Evolutionary conservation across 202 grass and related monocot species (phyloP).

Genomic region (Brachypodium distachyon): DNA sequence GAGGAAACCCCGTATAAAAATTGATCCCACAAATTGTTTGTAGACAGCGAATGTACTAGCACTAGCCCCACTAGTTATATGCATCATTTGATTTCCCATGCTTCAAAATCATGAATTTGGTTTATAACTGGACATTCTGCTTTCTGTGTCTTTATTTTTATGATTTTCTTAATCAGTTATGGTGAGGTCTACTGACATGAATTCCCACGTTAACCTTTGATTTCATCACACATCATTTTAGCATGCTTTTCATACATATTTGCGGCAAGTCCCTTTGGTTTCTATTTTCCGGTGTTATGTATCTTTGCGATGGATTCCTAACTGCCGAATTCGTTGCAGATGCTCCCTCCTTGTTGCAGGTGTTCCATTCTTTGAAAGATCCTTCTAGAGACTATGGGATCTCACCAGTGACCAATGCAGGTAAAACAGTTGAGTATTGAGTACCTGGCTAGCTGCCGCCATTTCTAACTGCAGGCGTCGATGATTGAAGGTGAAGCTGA

Average conservation of each 20-base stretch:
- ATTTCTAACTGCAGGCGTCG: neutral
- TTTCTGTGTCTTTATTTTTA: neutral
- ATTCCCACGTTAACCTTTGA: neutral
- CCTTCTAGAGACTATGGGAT: neutral
- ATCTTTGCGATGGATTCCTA: neutral
- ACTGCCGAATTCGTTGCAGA: neutral
- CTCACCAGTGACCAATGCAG: neutral
- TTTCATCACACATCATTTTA: neutral
- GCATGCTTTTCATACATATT: neutral
- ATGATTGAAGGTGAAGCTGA: too few species aligned
- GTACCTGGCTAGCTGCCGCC: neutral
- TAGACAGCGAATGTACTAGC: neutral
- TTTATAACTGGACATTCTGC: neutral
- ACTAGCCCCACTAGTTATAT: neutral
- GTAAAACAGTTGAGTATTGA: neutral
- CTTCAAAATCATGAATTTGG: neutral
- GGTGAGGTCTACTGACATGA: neutral
- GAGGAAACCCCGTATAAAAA: neutral
- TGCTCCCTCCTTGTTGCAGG: neutral
- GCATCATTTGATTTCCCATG: neutral
- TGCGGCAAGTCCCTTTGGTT: neutral
- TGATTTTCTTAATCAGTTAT: neutral
- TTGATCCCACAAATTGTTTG: neutral
- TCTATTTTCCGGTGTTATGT: neutral
- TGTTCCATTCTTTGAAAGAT: neutral